phyloP scores from a whole-genome alignment of 192 early-diverging fungal species.

The Rhizophagus sp. region DNA sequence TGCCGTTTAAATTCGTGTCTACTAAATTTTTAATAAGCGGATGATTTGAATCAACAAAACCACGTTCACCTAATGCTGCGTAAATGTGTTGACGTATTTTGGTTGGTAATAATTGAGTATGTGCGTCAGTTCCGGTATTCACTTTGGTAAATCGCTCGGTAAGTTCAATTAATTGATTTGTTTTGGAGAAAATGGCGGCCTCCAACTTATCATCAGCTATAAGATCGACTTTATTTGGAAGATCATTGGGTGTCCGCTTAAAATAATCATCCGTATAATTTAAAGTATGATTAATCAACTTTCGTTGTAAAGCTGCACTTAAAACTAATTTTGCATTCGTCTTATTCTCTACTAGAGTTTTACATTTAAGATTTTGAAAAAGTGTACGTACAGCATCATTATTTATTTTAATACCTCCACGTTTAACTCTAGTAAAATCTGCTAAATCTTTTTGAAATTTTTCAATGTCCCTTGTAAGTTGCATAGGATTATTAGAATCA shows the following conservation, averaged over 20 bases:
- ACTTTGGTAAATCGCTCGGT: neutral
- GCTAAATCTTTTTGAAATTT: conserved; percentile 1
- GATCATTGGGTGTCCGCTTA: neutral
- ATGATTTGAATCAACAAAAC: neutral
- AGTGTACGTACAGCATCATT: neutral
- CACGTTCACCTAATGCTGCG: neutral
- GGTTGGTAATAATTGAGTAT: neutral
- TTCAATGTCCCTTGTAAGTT: conserved; percentile 13
- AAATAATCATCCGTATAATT: neutral
- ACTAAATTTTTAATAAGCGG: neutral
- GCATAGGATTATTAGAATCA: conserved; percentile 10
- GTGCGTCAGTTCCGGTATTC: neutral
- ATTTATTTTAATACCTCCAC: neutral
- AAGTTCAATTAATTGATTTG: neutral
- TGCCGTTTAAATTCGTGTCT: neutral
- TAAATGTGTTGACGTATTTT: conserved; percentile 27
- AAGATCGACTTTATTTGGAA: neutral
- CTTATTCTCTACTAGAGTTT: conserved; percentile 3
- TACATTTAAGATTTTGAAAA: neutral
- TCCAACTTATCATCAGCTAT: neutral
- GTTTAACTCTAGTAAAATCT: conserved; percentile 10
- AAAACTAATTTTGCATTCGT: neutral
- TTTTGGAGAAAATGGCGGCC: neutral
- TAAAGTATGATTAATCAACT: neutral
- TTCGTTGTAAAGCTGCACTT: conserved; percentile 21